Evolutionary conservation across 352 stramenopile genomes (phyloP), one percentile per base, ranked within the genome.

Genomic region (Plasmopara viticola): DNA sequence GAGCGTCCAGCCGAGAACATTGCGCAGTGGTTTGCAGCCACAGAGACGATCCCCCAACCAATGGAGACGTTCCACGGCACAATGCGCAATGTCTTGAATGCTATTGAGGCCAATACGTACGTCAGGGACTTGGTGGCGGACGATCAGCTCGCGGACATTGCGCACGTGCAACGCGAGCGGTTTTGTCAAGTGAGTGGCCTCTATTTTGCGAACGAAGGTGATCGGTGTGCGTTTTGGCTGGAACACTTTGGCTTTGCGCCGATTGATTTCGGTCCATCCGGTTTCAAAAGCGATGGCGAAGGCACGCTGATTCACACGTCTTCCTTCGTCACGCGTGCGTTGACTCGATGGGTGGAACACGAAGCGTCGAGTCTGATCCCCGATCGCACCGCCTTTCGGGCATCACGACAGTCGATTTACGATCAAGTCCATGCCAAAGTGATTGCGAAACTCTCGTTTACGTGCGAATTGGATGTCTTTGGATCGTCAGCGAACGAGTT

Each of bases 401-500:
- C 60, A 20, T 66, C 68, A 20, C 75, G 82, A 1, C 78, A 89
- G 55, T 60, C 63, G 10, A 89, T 93, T 54, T 89, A 86, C 46
- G 71, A 89, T 17, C 60, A 77, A 9, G 49, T 93, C 10, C 65
- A 83, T 43, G 55, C 49, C n/a, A 53, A 89, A 4, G 74, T 90
- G 12, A 71, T 87, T 5, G 57, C 70, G 6, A 75, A 81, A 55
- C 56, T 86, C n/a, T 66, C 68, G 15, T 68, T 78, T 33, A 49
- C 71, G 20, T 78, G 72, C 14, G 71, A 85, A 15, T 51, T 94
- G 34, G 82, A 90, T 42, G 79, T 94, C 14, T 99, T 99, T 74
- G 97, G 97, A 4, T 98, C 95, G 14, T 98, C 86, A 38, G 88
- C 86, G 2, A 99, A 99, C 65, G 91, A 96, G 49, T 99, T 99